These are phyloP conservation scores for Metarhizium guizhouense DNA, from an alignment of 2,329 filamentous ascomycete species.

Conservation along the genomic window DNA sequence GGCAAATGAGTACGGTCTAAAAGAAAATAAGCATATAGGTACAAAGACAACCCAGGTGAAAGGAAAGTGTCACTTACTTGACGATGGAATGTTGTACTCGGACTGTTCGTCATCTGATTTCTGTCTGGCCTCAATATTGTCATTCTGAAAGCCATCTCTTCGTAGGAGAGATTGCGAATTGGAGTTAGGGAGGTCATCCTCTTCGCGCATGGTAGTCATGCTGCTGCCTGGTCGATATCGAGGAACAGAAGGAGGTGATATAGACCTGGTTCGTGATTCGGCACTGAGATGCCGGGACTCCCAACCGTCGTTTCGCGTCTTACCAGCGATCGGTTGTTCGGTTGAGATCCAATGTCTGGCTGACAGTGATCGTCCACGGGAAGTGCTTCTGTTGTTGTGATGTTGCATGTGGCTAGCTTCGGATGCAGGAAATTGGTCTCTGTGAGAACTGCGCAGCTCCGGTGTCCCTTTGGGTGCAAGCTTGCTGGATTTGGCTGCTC, in stretches of 20 bases:
- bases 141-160: not conserved
- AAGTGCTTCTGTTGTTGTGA: not conserved
- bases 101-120: not conserved
- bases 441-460: not conserved
- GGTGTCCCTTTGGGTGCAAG: not conserved
- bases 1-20: not conserved
- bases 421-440: not conserved
- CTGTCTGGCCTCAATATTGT: not conserved
- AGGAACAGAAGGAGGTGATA: conserved; percentile 8
- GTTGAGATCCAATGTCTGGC: not conserved
- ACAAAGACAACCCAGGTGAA: not conserved
- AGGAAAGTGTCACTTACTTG: not conserved
- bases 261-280: not conserved
- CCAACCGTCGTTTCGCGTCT: not conserved
- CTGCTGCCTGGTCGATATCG: conserved; percentile 6
- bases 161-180: not conserved
- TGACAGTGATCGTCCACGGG: not conserved
- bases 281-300: conserved; percentile 1
- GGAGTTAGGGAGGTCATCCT: not conserved
- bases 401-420: not conserved
- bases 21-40: not conserved
- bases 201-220: not conserved
- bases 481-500: not conserved
- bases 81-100: not conserved
- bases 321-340: not conserved